phyloP scores from a whole-genome alignment of 768 basidiomycete genomes.

The Suillus ampliporus region DNA sequence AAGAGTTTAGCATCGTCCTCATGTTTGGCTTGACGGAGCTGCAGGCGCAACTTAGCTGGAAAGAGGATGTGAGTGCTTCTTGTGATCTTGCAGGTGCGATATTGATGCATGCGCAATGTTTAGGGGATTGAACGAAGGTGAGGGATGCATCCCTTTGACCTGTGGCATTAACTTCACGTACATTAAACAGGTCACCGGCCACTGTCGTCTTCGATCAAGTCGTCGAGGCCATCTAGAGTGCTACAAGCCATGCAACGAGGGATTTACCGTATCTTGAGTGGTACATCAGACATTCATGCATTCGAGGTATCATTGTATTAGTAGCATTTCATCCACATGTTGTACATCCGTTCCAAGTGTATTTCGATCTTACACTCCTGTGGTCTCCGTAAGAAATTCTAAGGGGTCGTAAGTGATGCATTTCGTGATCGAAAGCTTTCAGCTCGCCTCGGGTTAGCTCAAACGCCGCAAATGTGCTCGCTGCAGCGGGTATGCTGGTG shows the following conservation, averaged over 20 bases:
- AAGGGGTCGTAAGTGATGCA: not conserved
- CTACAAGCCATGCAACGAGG: not conserved
- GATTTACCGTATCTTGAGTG: not conserved
- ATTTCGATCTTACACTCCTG: not conserved
- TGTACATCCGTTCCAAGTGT: not conserved
- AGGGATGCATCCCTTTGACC: not conserved
- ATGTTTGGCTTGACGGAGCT: constrained; percentile 52
- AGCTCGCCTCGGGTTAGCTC: constrained; percentile 76
- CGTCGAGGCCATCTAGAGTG: constrained; percentile 29
- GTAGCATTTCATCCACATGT: constrained; percentile 2
- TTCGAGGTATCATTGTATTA: not conserved
- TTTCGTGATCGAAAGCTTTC: not conserved
- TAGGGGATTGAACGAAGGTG: constrained; percentile 31
- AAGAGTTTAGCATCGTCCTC: constrained; percentile 46
- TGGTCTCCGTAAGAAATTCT: constrained; percentile 6
- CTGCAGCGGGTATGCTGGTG: constrained; percentile 86
- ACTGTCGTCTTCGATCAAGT: constrained; percentile 39
- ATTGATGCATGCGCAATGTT: constrained; percentile 1
- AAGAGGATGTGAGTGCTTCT: constrained; percentile 41
- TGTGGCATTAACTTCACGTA: constrained; percentile 10
- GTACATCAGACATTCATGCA: not conserved
- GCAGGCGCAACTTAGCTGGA: constrained; percentile 53
- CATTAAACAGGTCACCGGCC: constrained; percentile 33
- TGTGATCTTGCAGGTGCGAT: not conserved
- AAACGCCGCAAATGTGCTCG: constrained; percentile 88